phyloP scores from a whole-genome alignment of 129 eudicot genomes.

The Centaurea solstitialis region DNA sequence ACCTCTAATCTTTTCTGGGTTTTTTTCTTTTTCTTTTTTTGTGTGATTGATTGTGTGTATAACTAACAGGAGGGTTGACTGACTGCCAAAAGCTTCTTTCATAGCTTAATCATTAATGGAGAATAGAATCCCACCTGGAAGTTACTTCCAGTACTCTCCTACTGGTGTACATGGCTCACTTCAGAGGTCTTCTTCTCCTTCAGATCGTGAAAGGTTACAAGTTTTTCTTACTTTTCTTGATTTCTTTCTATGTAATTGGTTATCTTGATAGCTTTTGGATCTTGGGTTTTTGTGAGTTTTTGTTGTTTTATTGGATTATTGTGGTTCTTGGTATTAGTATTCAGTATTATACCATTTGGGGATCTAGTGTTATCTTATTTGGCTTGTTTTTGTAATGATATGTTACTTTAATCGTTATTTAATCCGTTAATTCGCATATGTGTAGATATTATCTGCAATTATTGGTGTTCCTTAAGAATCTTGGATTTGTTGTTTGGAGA shows the following conservation, averaged over 20 bases:
- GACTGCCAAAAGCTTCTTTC: slow-evolving; percentile 19
- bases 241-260: neutral
- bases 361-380: neutral
- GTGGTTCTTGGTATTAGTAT: slow-evolving; percentile 7
- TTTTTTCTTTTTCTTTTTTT: neutral
- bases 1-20: slow-evolving; percentile 3
- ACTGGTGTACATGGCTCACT: slow-evolving; percentile 60
- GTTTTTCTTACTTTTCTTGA: neutral
- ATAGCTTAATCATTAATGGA: slow-evolving; percentile 48
- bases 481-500: too few species aligned
- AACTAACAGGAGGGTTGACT: slow-evolving; percentile 23
- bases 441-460: slow-evolving; percentile 4
- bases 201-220: slow-evolving; percentile 72
- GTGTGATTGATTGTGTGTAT: neutral
- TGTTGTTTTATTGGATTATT: slow-evolving; percentile 21
- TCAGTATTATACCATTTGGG: slow-evolving; percentile 16
- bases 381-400: neutral
- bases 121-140: slow-evolving; percentile 66
- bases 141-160: slow-evolving; percentile 84
- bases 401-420: slow-evolving; percentile 14
- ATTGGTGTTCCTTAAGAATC: neutral
- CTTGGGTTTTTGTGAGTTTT: slow-evolving; percentile 28
- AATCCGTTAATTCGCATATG: slow-evolving; percentile 15
- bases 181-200: slow-evolving; percentile 66
- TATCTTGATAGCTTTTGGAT: slow-evolving; percentile 27